phyloP scores from a whole-genome alignment of 495 filamentous ascomycete genomes.

The Daldinia concentrica region DNA sequence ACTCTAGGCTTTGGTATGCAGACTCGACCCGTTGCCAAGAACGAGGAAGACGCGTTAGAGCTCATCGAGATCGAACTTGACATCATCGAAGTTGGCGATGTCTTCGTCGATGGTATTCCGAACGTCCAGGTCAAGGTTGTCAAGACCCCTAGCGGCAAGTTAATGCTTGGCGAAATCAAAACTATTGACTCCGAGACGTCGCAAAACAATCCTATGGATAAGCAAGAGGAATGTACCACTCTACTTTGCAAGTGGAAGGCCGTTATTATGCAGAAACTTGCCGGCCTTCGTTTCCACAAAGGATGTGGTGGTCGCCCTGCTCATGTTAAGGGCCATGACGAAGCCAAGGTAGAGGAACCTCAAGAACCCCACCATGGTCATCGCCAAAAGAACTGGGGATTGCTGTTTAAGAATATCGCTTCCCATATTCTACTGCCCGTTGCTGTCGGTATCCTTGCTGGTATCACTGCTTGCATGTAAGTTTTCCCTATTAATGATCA shows the following conservation, averaged over 20 bases:
- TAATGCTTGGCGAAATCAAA: constrained; percentile 54
- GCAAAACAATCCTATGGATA: constrained; percentile 34
- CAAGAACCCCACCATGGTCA: constrained; percentile 23
- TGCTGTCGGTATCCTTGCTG: constrained; percentile 61
- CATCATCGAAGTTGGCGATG: constrained; percentile 60
- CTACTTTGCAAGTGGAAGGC: constrained; percentile 59
- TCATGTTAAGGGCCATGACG: constrained; percentile 13
- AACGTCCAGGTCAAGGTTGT: constrained; percentile 56
- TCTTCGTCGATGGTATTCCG: constrained; percentile 58
- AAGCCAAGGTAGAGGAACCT: constrained; percentile 13
- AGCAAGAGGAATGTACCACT: constrained; percentile 55
- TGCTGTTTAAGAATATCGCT: constrained; percentile 57
- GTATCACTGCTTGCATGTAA: constrained; percentile 62
- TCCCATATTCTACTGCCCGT: constrained; percentile 62
- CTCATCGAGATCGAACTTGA: constrained; percentile 57
- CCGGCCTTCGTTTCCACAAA: constrained; percentile 38
- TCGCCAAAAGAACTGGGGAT: constrained; percentile 51
- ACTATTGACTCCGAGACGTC: constrained; percentile 33
- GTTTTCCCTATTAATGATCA: constrained; percentile 24
- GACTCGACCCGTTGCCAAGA: constrained; percentile 37
- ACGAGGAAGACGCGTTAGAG: constrained; percentile 49
- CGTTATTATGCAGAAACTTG: constrained; percentile 51
- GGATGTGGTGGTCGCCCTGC: constrained; percentile 37
- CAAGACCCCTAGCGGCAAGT: constrained; percentile 51
- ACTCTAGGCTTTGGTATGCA: constrained; percentile 53